These are phyloP conservation scores for Fraxinus nigra DNA, from an alignment of 305 asterid genomes.

Conservation along the genomic window DNA sequence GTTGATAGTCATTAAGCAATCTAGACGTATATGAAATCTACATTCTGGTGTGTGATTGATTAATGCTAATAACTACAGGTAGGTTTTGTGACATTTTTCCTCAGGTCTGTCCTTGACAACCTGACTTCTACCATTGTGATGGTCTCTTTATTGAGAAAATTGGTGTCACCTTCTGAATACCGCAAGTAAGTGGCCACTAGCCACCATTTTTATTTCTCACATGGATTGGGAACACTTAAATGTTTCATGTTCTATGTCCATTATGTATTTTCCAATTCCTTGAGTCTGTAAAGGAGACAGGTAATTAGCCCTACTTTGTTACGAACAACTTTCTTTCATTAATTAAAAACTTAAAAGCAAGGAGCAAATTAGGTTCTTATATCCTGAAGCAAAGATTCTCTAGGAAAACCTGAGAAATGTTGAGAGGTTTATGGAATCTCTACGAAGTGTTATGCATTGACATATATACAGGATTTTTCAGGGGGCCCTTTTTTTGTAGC, in stretches of 20 bases:
- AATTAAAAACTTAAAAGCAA: too few species aligned
- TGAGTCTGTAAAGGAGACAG: background rate
- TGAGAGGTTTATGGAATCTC: background rate
- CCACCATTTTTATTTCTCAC: conserved; percentile 4
- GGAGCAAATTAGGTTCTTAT: background rate
- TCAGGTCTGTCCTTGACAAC: conserved; percentile 90
- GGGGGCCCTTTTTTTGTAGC: background rate
- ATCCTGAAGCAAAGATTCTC: background rate
- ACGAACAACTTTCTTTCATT: background rate
- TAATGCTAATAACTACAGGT: conserved; percentile 52
- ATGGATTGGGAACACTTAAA: background rate
- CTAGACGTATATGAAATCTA: background rate
- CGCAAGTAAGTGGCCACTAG: conserved; percentile 65
- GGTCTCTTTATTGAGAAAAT: conserved; percentile 92
- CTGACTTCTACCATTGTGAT: conserved; percentile 94
- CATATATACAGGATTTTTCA: too few species aligned
- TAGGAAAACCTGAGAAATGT: background rate
- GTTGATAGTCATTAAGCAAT: background rate
- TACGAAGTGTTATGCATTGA: background rate
- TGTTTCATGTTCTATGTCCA: background rate
- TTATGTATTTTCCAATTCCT: background rate
- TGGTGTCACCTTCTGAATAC: conserved; percentile 92
- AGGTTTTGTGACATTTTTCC: conserved; percentile 87
- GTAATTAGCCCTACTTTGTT: too few species aligned
- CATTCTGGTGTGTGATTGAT: conserved; percentile 18